Evolutionary conservation across 2,329 filamentous ascomycete genomes (phyloP).

Genomic region (Xylaria multiplex): DNA sequence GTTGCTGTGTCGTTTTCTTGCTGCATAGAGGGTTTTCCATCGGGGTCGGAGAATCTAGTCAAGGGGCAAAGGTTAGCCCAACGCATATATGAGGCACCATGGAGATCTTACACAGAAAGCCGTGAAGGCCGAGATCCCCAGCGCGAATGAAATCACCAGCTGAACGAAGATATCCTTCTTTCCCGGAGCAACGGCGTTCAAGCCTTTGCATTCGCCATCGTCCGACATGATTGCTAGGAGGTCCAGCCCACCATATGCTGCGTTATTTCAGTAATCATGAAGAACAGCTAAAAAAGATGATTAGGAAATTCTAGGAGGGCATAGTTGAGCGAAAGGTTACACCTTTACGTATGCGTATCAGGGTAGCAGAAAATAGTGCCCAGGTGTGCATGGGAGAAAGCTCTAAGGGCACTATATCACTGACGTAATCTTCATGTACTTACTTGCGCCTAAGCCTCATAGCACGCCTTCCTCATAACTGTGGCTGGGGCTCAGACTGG

Average conservation of each 20-base stretch:
- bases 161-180: slow-evolving; percentile 68
- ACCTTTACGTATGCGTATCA: background rate
- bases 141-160: slow-evolving; percentile 74
- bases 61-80: slow-evolving; percentile 21
- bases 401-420: slow-evolving; percentile 7
- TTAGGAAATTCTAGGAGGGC: slow-evolving; percentile 19
- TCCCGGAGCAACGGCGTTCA: slow-evolving; percentile 48
- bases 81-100: background rate
- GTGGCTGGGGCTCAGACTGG: background rate
- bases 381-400: background rate
- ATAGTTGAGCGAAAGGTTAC: slow-evolving; percentile 17
- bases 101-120: slow-evolving; percentile 74
- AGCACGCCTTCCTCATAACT: background rate
- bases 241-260: slow-evolving; percentile 21
- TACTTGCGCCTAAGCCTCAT: slow-evolving; percentile 2
- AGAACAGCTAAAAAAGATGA: slow-evolving; percentile 4
- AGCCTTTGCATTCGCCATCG: slow-evolving; percentile 41
- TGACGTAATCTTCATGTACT: slow-evolving; percentile 26
- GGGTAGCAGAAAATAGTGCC: background rate
- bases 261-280: slow-evolving; percentile 10
- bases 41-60: slow-evolving; percentile 81
- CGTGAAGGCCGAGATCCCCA: slow-evolving; percentile 77
- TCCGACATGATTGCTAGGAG: slow-evolving; percentile 29
- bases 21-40: slow-evolving; percentile 92
- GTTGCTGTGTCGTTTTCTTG: slow-evolving; percentile 80